Percentiles rank a stretch among this genome's conserved stretches.
These are phyloP conservation scores for Ceratocystis alfenasii DNA, from an alignment of 2,329 filamentous ascomycete genomes.

Conservation along the genomic window DNA sequence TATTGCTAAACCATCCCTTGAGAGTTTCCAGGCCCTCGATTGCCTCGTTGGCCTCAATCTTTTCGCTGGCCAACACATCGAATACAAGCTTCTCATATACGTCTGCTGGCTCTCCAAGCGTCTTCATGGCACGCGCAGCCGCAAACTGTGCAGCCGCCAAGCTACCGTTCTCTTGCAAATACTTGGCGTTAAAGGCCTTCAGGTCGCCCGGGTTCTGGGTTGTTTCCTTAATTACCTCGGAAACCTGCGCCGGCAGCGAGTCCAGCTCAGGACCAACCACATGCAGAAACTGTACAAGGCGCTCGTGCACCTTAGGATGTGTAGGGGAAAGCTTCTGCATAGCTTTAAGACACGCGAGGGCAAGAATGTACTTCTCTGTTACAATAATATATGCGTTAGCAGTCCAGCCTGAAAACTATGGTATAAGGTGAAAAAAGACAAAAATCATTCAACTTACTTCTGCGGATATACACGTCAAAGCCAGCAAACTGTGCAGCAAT, in stretches of 20 bases:
- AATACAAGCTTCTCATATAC: slow-evolving; percentile 51
- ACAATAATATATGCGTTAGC: background rate
- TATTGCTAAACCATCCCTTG: slow-evolving; percentile 39
- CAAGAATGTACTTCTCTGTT: slow-evolving; percentile 73
- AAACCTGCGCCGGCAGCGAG: slow-evolving; percentile 52
- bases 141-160: slow-evolving; percentile 53
- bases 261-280: slow-evolving; percentile 44
- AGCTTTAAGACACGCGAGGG: slow-evolving; percentile 71
- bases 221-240: slow-evolving; percentile 52
- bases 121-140: slow-evolving; percentile 46
- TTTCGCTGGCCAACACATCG: slow-evolving; percentile 42
- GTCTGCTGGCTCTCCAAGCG: slow-evolving; percentile 44
- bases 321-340: slow-evolving; percentile 56
- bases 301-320: slow-evolving; percentile 63
- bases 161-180: slow-evolving; percentile 47
- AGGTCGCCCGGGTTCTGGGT: slow-evolving; percentile 46
- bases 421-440: no score
- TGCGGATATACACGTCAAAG: slow-evolving; percentile 78
- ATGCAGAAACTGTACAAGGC: slow-evolving; percentile 57
- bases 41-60: slow-evolving; percentile 45
- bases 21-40: slow-evolving; percentile 35
- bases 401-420: no score
- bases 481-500: slow-evolving; percentile 73
- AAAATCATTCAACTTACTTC: slow-evolving; percentile 48
- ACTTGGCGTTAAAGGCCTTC: slow-evolving; percentile 54